These are phyloP conservation scores for Coccinonectria pachysandricola DNA, from an alignment of 2,329 filamentous ascomycete genomes.

Conservation along the genomic window DNA sequence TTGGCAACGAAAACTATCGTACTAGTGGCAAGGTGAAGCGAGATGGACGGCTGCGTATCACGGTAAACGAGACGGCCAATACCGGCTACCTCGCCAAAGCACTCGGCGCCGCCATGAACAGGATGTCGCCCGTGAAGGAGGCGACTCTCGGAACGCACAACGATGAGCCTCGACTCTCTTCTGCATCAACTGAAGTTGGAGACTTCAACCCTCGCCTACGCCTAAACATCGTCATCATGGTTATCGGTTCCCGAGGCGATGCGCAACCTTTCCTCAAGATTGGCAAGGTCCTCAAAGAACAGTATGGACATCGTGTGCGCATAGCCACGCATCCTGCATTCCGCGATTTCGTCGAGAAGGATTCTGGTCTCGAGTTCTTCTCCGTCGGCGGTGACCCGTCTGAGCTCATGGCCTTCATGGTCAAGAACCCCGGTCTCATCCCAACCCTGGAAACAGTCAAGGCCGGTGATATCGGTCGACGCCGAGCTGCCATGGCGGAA, in stretches of 20 bases:
- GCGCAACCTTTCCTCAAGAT: constrained; percentile 72
- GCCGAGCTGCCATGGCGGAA: constrained; percentile 61
- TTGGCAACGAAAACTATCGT: constrained; percentile 54
- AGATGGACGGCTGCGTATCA: constrained; percentile 63
- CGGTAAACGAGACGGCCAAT: constrained; percentile 58
- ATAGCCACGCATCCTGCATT: constrained; percentile 74
- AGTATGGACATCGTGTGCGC: constrained; percentile 64
- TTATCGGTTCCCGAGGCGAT: constrained; percentile 71
- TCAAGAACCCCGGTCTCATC: constrained; percentile 72
- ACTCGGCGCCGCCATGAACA: constrained; percentile 51
- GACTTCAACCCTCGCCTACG: constrained; percentile 30
- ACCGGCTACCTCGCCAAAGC: constrained; percentile 66
- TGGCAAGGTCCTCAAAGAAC: constrained; percentile 59
- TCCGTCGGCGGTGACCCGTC: constrained; percentile 69
- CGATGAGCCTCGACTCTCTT: constrained; percentile 20
- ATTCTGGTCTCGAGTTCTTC: constrained; percentile 69
- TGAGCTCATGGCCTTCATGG: constrained; percentile 82
- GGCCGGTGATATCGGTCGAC: constrained; percentile 59
- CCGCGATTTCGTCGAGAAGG: constrained; percentile 62
- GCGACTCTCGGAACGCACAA: too few species aligned
- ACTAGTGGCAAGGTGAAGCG: constrained; percentile 55
- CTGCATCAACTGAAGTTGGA: constrained; percentile 21
- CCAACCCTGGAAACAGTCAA: constrained; percentile 63
- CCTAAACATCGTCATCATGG: constrained; percentile 74
- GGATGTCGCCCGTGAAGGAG: constrained; percentile 10